These are phyloP conservation scores for Pyrus communis DNA, from an alignment of 306 rosid genomes.

Conservation along the genomic window DNA sequence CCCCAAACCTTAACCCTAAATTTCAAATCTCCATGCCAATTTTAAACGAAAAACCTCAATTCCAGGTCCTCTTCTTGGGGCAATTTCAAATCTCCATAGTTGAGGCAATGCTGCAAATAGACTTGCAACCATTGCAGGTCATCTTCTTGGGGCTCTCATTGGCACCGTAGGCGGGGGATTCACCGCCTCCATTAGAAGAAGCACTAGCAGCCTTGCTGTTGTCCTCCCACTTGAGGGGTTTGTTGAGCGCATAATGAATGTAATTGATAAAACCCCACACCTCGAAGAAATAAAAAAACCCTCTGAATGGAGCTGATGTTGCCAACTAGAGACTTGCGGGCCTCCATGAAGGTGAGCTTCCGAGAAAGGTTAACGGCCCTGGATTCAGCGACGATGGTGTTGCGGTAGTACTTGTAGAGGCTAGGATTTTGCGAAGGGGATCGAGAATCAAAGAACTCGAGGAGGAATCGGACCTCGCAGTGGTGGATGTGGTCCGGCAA, in stretches of 20 bases:
- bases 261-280: constrained; percentile 82
- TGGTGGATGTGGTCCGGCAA: constrained; percentile 53
- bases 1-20: no score
- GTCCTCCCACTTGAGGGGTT: constrained; percentile 86
- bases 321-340: constrained; percentile 69
- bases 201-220: constrained; percentile 29
- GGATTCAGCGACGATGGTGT: constrained; percentile 57
- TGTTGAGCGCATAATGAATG: constrained; percentile 41
- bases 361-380: constrained; percentile 43
- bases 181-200: not conserved
- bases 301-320: constrained; percentile 78
- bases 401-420: constrained; percentile 76
- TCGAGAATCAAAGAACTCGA: constrained; percentile 59
- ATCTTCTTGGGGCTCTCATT: constrained; percentile 50
- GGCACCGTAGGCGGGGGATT: not conserved
- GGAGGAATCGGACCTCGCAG: constrained; percentile 69
- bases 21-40: no score
- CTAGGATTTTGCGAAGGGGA: constrained; percentile 55
- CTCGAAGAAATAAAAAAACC: constrained; percentile 81
- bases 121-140: constrained; percentile 82
- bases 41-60: no score
- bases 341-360: constrained; percentile 79
- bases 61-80: no score
- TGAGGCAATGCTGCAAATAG: constrained; percentile 58
- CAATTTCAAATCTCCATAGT: no score